These are phyloP conservation scores for Phytopythium chamaehyphon DNA, from an alignment of 352 stramenopile genomes.

Conservation along the genomic window DNA sequence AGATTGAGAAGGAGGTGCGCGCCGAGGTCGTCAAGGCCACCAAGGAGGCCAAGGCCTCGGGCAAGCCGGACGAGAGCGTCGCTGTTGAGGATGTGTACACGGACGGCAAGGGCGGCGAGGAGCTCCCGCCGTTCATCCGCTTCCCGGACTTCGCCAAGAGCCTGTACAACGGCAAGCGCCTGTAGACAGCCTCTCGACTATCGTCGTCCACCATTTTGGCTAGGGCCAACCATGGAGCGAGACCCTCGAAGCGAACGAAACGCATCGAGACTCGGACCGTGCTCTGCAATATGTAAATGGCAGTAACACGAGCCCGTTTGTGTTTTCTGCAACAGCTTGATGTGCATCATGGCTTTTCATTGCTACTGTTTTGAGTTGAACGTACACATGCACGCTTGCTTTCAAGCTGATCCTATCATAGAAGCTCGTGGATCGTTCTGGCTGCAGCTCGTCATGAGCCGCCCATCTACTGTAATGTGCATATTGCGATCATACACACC, in stretches of 20 bases:
- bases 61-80: constrained; percentile 36
- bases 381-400: neutral
- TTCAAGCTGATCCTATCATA: no score
- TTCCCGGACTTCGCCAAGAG: constrained; percentile 97
- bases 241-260: neutral
- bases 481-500: constrained; percentile 9
- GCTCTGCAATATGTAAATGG: neutral
- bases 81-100: constrained; percentile 89
- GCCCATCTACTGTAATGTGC: constrained; percentile 1
- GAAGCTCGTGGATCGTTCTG: no score
- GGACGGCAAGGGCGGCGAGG: constrained; percentile 86
- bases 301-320: constrained; percentile 5
- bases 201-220: no score
- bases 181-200: constrained; percentile 6
- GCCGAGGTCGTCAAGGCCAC: constrained; percentile 96
- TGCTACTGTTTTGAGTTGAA: neutral
- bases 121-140: constrained; percentile 95
- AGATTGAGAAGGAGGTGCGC: constrained; percentile 98
- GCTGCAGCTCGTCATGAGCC: neutral
- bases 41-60: constrained; percentile 90
- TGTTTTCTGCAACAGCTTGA: neutral
- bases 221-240: no score
- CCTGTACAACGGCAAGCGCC: constrained; percentile 81
- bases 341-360: neutral
- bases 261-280: neutral